Evolutionary conservation across 1,139 yeast species (phyloP).

Genomic region (Saccharomyces pastorianus): DNA sequence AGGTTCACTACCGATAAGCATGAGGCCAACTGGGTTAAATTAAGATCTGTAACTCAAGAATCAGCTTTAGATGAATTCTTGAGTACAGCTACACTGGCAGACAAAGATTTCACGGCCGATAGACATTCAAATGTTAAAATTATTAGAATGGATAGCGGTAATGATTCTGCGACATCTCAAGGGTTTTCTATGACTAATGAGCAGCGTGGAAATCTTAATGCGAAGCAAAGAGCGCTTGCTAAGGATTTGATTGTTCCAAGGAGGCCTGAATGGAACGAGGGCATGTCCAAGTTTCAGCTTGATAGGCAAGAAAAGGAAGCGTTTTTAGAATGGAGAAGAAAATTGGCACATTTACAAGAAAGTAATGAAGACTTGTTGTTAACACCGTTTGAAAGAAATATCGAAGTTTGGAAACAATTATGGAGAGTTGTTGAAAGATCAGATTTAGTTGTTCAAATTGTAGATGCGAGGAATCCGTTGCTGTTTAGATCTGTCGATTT

Average conservation of each 20-base stretch:
- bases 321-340: constrained; percentile 89
- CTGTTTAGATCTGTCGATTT: constrained; percentile 84
- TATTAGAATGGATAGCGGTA: constrained; percentile 62
- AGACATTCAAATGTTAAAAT: constrained; percentile 76
- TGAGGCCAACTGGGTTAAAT: constrained; percentile 82
- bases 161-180: constrained; percentile 35
- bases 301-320: constrained; percentile 87
- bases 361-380: constrained; percentile 62
- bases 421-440: constrained; percentile 98
- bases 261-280: constrained; percentile 77
- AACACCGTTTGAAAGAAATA: constrained; percentile 94
- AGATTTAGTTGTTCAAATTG: constrained; percentile 91
- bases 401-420: constrained; percentile 96
- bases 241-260: constrained; percentile 87
- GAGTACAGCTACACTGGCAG: constrained; percentile 90
- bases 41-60: constrained; percentile 92
- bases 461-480: constrained; percentile 92
- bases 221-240: constrained; percentile 65
- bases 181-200: constrained; percentile 56
- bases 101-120: constrained; percentile 93
- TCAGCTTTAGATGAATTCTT: constrained; percentile 89
- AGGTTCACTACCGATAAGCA: constrained; percentile 74
- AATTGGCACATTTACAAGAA: constrained; percentile 77
- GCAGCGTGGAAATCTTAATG: constrained; percentile 55
- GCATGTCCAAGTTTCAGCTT: constrained; percentile 65